Base-by-base conservation (phyloP, 805 yeast genomes). In the Phaffomyces antillensis region DNA sequence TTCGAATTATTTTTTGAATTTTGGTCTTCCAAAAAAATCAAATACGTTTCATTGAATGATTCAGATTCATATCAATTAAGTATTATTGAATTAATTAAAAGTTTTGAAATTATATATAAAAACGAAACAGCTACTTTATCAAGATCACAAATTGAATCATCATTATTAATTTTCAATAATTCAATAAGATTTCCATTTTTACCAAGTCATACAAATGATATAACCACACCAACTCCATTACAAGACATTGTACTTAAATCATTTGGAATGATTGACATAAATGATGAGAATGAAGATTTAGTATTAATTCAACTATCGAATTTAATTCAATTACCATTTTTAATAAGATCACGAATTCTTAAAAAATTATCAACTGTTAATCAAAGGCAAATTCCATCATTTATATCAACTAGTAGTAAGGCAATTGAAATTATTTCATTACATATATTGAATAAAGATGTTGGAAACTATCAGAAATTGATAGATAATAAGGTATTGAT, bases 111-210 rank as follows among this genome's bases (percentile, higher is more conserved):
- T 6, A 62, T 86, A 8, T 71, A 73, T 51, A 38, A 28, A 4
- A 38, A 49, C 1, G 56, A 79, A 23, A 52, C n/a, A n/a, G n/a
- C 66, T 0, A 37, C 52, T 24, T 50, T 51, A 37, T 63, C 61
- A 2, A 61, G 54, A 25, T 58, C 63, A 37, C 65, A 65, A 18
- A 67, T 79, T n/a, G 75, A 69, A 37, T 66, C 61, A 20, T 67
- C 84, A n/a, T 61, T 87, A 33, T 66, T 65, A n/a, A 64, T 81
- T 6, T 72, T 91, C 55, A 77, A 77, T 53, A 70, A 79, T 15
- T 78, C 88, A 46, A 77, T 85, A 1, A 67, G 86, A 36, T 88
- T 84, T 60, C 95, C 95, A 1, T 71, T 84, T 12, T 66, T 87
- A 33, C 84, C 88, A 9, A 77, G 70, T 28, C 70, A 69, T 50